Evolutionary conservation across 2,329 filamentous ascomycete genomes (phyloP).

Genomic region (Pyricularia grisea): DNA sequence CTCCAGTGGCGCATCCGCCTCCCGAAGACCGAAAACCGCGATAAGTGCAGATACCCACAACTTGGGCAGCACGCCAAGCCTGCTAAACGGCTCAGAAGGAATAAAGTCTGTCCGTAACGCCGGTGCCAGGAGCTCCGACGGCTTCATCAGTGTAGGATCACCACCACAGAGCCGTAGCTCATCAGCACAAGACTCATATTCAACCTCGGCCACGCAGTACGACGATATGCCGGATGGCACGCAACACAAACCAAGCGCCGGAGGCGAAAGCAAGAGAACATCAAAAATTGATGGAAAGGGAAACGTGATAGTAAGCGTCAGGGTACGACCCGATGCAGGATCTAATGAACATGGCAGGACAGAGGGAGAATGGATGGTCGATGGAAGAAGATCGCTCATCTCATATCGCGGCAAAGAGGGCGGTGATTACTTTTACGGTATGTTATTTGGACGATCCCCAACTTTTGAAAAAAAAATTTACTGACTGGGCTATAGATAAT

Average conservation of each 20-base stretch:
- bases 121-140: conserved; percentile 60
- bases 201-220: conserved; percentile 80
- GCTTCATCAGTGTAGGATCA: conserved; percentile 67
- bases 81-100: conserved; percentile 71
- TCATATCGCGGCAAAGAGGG: conserved; percentile 81
- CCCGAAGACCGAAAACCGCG: conserved; percentile 45
- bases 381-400: conserved; percentile 72
- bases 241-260: conserved; percentile 20
- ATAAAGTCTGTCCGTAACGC: conserved; percentile 58
- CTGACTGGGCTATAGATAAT: conserved; percentile 56
- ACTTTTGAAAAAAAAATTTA: not conserved
- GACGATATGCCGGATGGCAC: conserved; percentile 62
- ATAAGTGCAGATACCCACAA: conserved; percentile 41
- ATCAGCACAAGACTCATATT: conserved; percentile 86
- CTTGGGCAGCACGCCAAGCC: conserved; percentile 52
- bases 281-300: conserved; percentile 69
- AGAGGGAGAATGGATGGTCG: conserved; percentile 86
- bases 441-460: conserved; percentile 18
- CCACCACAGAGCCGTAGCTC: conserved; percentile 84
- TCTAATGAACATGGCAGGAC: conserved; percentile 47
- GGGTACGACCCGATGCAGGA: conserved; percentile 75
- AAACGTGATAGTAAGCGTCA: conserved; percentile 91
- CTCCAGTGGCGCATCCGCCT: conserved; percentile 37
- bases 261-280: conserved; percentile 30
- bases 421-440: conserved; percentile 88